Percentiles rank a stretch among this genome's conserved stretches.
Conservation (phyloP, 441 rosid species). For the Flueggea neowawraea region DNA sequence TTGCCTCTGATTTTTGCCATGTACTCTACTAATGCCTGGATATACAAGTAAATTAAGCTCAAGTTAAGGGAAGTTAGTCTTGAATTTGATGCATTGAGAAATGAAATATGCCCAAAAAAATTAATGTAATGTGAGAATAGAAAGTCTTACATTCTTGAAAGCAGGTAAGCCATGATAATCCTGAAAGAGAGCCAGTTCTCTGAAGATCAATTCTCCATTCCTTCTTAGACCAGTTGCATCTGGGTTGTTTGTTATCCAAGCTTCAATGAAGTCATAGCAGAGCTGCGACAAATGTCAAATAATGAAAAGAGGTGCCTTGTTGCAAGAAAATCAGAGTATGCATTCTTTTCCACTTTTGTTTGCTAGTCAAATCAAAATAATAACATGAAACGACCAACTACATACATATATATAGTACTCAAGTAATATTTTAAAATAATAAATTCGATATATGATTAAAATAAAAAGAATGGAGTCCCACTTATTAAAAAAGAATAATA, state of each 20-base stretch:
- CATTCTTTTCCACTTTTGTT: too few species aligned
- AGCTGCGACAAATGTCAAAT: constrained; percentile 40
- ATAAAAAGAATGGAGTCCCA: too few species aligned
- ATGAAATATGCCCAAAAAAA: neutral
- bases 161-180: constrained; percentile 89
- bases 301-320: too few species aligned
- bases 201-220: constrained; percentile 65
- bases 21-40: constrained; percentile 70
- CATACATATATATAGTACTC: too few species aligned
- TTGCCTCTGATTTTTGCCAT: constrained; percentile 85
- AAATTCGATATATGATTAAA: too few species aligned
- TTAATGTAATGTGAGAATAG: neutral
- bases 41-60: neutral
- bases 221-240: constrained; percentile 55
- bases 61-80: too few species aligned
- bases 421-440: too few species aligned
- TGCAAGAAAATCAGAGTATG: too few species aligned
- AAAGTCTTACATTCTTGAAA: constrained; percentile 52
- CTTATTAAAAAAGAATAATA: too few species aligned
- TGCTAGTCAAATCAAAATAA: too few species aligned
- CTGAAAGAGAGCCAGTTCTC: constrained; percentile 90
- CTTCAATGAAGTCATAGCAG: constrained; percentile 69
- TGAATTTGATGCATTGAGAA: too few species aligned
- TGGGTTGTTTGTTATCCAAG: constrained; percentile 66
- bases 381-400: too few species aligned